Conservation (phyloP, 2,329 filamentous ascomycete species). For the Verticillium zaregamsianum region DNA sequence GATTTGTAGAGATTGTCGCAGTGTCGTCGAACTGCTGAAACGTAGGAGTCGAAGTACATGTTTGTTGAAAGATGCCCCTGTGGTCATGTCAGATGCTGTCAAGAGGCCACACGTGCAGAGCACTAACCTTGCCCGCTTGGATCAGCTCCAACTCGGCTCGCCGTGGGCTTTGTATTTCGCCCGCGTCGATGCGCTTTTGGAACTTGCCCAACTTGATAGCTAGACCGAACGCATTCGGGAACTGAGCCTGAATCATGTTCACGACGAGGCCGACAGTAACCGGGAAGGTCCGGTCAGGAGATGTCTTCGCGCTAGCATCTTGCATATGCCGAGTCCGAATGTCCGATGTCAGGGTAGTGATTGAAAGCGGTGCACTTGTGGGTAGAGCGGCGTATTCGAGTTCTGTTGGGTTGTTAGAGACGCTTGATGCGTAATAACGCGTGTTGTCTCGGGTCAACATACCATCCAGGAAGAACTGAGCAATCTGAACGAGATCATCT, state of each 20-base stretch:
- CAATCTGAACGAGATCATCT: slow-evolving; percentile 36
- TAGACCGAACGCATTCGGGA: slow-evolving; percentile 25
- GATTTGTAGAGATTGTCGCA: slow-evolving; percentile 39
- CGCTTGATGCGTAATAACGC: neutral
- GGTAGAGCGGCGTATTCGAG: slow-evolving; percentile 40
- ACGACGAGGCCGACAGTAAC: slow-evolving; percentile 32
- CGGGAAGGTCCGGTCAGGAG: slow-evolving; percentile 26
- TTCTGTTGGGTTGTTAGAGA: slow-evolving; percentile 25
- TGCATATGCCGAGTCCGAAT: slow-evolving; percentile 37
- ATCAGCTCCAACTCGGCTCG: slow-evolving; percentile 48
- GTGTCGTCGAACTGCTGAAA: slow-evolving; percentile 32
- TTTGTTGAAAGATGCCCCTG: slow-evolving; percentile 32
- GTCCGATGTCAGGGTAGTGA: slow-evolving; percentile 33
- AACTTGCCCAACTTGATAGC: slow-evolving; percentile 28
- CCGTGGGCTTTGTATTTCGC: slow-evolving; percentile 35
- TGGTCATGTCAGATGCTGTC: slow-evolving; percentile 10
- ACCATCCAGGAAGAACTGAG: slow-evolving; percentile 50
- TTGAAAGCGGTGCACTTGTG: slow-evolving; percentile 19
- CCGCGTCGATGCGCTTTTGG: slow-evolving; percentile 27
- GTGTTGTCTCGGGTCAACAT: slow-evolving; percentile 1
- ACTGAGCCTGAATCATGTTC: slow-evolving; percentile 28
- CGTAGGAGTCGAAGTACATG: slow-evolving; percentile 36
- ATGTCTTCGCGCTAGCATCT: slow-evolving; percentile 21
- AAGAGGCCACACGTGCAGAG: neutral
- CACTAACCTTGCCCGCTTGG: slow-evolving; percentile 43